Evolutionary conservation across 2,329 filamentous ascomycete species (phyloP), one percentile per base, ranked within the genome.

Genomic region (Sarocladium brachiariae): DNA sequence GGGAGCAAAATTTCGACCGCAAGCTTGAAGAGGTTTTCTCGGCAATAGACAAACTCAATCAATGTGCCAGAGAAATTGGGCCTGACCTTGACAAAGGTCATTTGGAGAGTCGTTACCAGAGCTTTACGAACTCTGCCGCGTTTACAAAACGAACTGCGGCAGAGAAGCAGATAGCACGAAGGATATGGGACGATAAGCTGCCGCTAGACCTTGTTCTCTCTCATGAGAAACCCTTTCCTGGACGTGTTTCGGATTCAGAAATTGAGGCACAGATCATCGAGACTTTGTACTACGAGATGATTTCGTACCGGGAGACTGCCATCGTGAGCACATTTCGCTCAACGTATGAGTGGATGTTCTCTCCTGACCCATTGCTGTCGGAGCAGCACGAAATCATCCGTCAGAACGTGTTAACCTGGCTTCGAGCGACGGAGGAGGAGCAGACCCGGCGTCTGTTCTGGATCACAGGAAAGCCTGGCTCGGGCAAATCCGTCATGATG

Each of bases 401-500:
- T 6, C 14, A 66, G 64, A 63, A 45, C 11, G 3, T 45, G 13
- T 30, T 23, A 11, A n/a, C 9, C 24, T 45, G 39, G 39, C 21
- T 45, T 16, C 9, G n/a, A n/a, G 14, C 37, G 5, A 19, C 4
- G 8, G 37, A 39, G 4, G 18, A 23, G n/a, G 24, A 19, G 4
- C 6, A 30, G 4, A 8, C 39, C n/a, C 21, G 24, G 21, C 13
- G 4, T n/a, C 39, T 23, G 4, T 67, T 62, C 45, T 71, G 69
- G 65, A 65, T 74, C 14, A 64, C 63, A 21, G 73, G 73, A 1
- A 75, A 72, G 43, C 65, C 71, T 0, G 72, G 72, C 16, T 69
- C 69, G 11, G 72, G 72, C 6, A 75, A 75, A 51, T 74, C 71
- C 0, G 74, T 70, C 0, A 52, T 75, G n/a, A 71, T 75, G 67